phyloP scores from a whole-genome alignment of 1,139 yeast genomes.

The Candida sanyaensis region DNA sequence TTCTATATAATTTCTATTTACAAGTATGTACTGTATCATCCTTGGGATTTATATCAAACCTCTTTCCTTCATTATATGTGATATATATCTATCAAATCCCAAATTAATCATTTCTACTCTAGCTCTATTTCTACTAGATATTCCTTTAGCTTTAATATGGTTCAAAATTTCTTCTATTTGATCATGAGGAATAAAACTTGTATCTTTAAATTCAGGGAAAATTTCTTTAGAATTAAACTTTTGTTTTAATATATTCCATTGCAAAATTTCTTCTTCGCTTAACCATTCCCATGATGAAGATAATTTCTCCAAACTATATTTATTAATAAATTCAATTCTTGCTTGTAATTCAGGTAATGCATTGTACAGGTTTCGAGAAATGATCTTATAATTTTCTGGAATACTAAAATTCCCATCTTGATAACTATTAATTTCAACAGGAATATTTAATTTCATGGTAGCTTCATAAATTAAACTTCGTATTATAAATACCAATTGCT shows the following conservation, averaged over 20 bases:
- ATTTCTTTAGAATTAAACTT: background rate
- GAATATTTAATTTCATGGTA: conserved; percentile 22
- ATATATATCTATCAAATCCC: conserved; percentile 21
- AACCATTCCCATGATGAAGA: conserved; percentile 13
- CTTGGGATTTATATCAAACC: conserved; percentile 9
- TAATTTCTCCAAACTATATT: background rate
- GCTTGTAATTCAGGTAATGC: conserved; percentile 23
- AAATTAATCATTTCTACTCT: conserved; percentile 16
- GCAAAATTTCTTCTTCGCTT: conserved; percentile 14
- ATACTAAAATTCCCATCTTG: conserved; percentile 7
- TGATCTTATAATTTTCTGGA: conserved; percentile 31
- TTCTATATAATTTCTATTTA: background rate
- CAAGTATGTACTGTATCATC: too few species aligned
- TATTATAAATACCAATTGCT: conserved; percentile 16
- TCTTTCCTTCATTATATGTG: conserved; percentile 21
- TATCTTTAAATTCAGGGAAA: background rate
- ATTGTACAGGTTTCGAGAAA: conserved; percentile 24
- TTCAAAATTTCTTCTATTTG: conserved; percentile 5
- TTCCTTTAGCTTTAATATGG: conserved; percentile 5
- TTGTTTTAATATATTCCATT: conserved; percentile 18
- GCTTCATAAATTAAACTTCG: conserved; percentile 30
- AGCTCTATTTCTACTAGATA: conserved; percentile 14
- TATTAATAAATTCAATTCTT: conserved; percentile 15
- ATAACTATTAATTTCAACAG: conserved; percentile 19
- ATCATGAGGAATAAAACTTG: conserved; percentile 4